Percentiles rank a stretch among this genome's conserved stretches.
These are phyloP conservation scores for Moricandia moricandioides DNA, from an alignment of 345 rosid species.

Conservation along the genomic window DNA sequence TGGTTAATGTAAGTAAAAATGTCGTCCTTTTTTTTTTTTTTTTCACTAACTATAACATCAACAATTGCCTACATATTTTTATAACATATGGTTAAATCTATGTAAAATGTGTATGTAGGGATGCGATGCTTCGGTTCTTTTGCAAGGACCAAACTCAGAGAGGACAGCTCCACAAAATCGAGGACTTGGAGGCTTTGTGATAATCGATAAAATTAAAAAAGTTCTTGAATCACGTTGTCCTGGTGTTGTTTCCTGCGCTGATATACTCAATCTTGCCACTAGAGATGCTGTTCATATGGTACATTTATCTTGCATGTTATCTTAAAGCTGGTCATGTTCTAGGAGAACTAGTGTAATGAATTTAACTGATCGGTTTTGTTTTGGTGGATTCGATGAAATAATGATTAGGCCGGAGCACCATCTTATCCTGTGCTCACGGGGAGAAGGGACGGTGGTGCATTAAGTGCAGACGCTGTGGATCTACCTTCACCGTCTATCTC, in stretches of 20 bases:
- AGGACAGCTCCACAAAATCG: conserved; percentile 62
- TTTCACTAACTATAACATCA: neutral
- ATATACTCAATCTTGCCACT: conserved; percentile 85
- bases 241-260: conserved; percentile 82
- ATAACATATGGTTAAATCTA: neutral
- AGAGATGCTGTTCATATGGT: conserved; percentile 81
- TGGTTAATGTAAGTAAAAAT: conserved; percentile 51
- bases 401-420: conserved; percentile 61
- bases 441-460: conserved; percentile 52
- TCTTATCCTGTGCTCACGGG: conserved; percentile 66
- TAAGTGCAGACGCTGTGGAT: conserved; percentile 47
- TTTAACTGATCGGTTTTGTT: neutral
- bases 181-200: conserved; percentile 62
- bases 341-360: neutral
- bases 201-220: conserved; percentile 67
- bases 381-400: neutral
- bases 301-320: neutral
- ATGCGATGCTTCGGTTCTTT: conserved; percentile 73
- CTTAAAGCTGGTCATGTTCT: neutral
- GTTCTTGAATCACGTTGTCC: conserved; percentile 70
- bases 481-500: conserved; percentile 55
- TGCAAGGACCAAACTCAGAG: conserved; percentile 67
- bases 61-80: neutral
- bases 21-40: neutral
- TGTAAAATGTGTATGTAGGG: conserved; percentile 44